A percentile compares a stretch with the other conserved stretches of the same genome.
phyloP scores from a whole-genome alignment of 148 eudicot species.

The Cornus controversa region DNA sequence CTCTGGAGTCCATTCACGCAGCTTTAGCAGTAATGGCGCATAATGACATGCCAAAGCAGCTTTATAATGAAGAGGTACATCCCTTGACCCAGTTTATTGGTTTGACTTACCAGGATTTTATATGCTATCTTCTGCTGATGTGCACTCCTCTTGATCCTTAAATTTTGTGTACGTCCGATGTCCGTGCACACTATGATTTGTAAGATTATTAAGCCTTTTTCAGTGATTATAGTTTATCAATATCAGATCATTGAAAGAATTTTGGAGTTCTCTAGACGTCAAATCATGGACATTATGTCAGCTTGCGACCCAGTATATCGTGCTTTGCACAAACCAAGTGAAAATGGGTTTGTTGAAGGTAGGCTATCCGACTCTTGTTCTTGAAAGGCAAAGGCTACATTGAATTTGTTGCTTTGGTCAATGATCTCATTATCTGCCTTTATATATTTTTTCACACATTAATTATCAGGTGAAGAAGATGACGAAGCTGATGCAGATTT shows the following conservation, averaged over 20 bases:
- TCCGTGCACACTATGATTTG: background rate
- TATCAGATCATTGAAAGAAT: conserved; percentile 85
- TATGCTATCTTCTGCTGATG: background rate
- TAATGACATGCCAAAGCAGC: conserved; percentile 82
- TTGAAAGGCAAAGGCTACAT: background rate
- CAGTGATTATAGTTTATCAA: conserved; percentile 21
- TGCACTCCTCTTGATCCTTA: background rate
- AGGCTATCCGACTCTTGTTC: conserved; percentile 4
- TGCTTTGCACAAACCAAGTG: conserved; percentile 80
- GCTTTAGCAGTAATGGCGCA: conserved; percentile 77
- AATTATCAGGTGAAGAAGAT: conserved; percentile 65
- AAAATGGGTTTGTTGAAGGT: conserved; percentile 72
- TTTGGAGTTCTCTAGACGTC: conserved; percentile 84
- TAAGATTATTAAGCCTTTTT: background rate
- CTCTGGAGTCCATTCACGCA: conserved; percentile 93
- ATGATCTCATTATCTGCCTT: background rate
- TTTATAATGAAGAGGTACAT: conserved; percentile 90
- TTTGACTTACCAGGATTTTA: background rate
- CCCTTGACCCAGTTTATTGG: background rate
- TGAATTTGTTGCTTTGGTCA: background rate
- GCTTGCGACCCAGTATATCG: conserved; percentile 92
- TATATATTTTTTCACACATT: background rate
- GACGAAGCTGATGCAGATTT: conserved; percentile 55
- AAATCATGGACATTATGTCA: conserved; percentile 75
- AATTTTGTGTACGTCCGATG: background rate